phyloP scores from a whole-genome alignment of 305 asterid genomes.

The Fraxinus paxiana region DNA sequence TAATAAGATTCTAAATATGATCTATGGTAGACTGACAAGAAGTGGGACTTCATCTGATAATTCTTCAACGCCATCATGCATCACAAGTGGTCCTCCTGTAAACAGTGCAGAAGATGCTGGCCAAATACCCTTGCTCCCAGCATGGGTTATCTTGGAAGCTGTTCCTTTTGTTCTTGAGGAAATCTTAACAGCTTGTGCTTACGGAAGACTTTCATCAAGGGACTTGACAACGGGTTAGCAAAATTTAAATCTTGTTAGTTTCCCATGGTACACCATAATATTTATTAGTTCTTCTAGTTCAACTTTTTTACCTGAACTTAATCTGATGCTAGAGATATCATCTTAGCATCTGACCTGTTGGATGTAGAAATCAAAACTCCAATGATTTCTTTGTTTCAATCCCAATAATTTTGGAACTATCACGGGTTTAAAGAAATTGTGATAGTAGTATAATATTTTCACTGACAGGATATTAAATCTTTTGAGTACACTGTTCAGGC shows the following conservation, averaged over 20 bases:
- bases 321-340: not conserved
- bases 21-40: conserved; percentile 20
- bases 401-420: not conserved
- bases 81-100: conserved; percentile 16
- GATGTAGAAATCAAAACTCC: not conserved
- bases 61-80: conserved; percentile 8
- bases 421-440: not conserved
- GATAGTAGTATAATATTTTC: not conserved
- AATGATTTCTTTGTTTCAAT: not conserved
- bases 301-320: not conserved
- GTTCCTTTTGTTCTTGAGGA: conserved; percentile 30
- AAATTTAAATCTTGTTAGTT: conserved; percentile 3
- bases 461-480: not conserved
- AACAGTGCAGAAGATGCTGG: conserved; percentile 21
- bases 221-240: conserved; percentile 28
- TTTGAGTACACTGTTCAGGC: conserved; percentile 23
- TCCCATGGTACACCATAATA: not conserved
- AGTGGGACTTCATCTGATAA: conserved; percentile 19
- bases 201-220: conserved; percentile 28
- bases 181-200: conserved; percentile 27
- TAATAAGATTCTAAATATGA: conserved; percentile 22
- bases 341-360: not conserved
- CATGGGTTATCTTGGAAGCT: conserved; percentile 33
- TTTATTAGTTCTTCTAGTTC: not conserved
- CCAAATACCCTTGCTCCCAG: conserved; percentile 21